These are phyloP conservation scores for Cladophialophora yegresii DNA, from an alignment of 2,329 filamentous ascomycete genomes.

Conservation along the genomic window DNA sequence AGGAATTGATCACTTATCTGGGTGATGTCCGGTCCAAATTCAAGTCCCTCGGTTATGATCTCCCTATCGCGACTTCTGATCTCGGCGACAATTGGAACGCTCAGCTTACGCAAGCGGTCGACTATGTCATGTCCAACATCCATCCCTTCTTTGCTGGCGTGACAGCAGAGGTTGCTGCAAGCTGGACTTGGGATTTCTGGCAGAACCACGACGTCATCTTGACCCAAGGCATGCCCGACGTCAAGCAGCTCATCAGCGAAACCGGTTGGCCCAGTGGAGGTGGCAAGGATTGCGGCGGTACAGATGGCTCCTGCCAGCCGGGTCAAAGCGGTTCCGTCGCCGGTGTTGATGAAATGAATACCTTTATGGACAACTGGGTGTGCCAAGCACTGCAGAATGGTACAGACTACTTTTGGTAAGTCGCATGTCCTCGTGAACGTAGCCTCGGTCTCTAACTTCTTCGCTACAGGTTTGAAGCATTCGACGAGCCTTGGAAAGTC, in stretches of 20 bases:
- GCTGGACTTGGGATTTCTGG: constrained; percentile 86
- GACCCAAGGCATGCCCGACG: constrained; percentile 59
- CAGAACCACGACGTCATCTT: constrained; percentile 65
- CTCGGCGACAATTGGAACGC: constrained; percentile 83
- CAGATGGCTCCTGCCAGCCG: constrained; percentile 57
- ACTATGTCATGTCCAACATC: constrained; percentile 94
- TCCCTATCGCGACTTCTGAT: constrained; percentile 85
- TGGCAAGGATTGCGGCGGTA: constrained; percentile 71
- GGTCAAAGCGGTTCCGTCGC: constrained; percentile 68
- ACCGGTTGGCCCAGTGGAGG: constrained; percentile 87
- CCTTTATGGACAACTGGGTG: constrained; percentile 83
- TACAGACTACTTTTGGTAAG: constrained; percentile 89
- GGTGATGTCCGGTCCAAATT: constrained; percentile 71
- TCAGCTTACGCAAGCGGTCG: constrained; percentile 68
- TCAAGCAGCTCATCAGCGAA: constrained; percentile 79
- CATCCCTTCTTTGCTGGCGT: constrained; percentile 94
- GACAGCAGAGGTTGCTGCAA: constrained; percentile 65
- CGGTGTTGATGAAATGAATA: constrained; percentile 76
- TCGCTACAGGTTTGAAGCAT: constrained; percentile 73
- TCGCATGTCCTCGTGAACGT: constrained; percentile 14
- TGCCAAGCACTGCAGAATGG: constrained; percentile 77
- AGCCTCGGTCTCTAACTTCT: constrained; percentile 30
- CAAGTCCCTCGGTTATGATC: constrained; percentile 62
- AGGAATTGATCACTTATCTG: constrained; percentile 65
- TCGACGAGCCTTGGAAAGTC: constrained; percentile 95